Evolutionary conservation across 2,329 filamentous ascomycete species (phyloP), one percentile per base, ranked within the genome.

Genomic region (Ceratocystis ficicola): DNA sequence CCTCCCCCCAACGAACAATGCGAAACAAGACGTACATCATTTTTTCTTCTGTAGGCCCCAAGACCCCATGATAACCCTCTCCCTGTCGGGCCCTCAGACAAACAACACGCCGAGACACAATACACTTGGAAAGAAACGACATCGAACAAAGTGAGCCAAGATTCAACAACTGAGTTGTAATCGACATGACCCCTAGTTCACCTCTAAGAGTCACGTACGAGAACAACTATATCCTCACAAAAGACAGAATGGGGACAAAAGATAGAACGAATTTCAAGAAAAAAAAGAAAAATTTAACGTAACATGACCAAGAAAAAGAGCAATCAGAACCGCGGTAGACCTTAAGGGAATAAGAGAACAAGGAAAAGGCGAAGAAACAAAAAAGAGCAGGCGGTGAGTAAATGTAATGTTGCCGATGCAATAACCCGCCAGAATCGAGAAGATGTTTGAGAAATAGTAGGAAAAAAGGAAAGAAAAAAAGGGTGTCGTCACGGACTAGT

Each of bases 231-330:
- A 36, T 17, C 32, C 50, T 44, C 32, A 65, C 8, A 41, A 15
- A 65, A 44, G 55, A 44, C 68, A 62, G 62, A 66, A 67, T 66
- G 67, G 65, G 69, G 69, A 67, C 69, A 69, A 67, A 70, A 65
- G 64, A 71, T 69, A 65, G 69, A 66, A 62, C 59, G 57, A 64
- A 50, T 52, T 52, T 25, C 36, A 30, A 41, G 28, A 46, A 63
- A n/a, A 41, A 66, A 68, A 67, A 67, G 69, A 68, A 70, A 68
- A 69, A 67, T 70, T 66, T 68, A 68, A 68, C 68, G 64, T 68
- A 69, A 65, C 44, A 66, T 67, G 28, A 65, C 69, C 68, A 68
- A 50, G 63, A 66, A 67, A 69, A 22, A 41, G 36, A 41, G 36
- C 36, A 41, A 41, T 15, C 55, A 59, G 55, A 59, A 59, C 55